A percentile compares a stretch with the other conserved stretches of the same genome.
These are phyloP conservation scores for Aegle marmelos DNA, from an alignment of 345 rosid genomes.

Conservation along the genomic window DNA sequence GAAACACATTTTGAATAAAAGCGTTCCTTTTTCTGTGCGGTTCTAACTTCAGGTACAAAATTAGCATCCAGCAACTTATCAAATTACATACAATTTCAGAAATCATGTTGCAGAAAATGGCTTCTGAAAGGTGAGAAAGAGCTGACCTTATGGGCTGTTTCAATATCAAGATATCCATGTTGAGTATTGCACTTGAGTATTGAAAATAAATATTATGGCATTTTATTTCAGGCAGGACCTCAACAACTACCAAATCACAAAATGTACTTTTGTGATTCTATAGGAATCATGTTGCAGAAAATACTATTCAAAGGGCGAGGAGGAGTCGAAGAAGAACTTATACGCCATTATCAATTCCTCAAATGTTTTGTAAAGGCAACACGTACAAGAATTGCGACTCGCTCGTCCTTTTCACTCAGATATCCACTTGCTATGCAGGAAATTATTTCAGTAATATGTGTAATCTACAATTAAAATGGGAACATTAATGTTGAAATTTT, in stretches of 20 bases:
- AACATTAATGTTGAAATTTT: no score
- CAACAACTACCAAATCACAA: neutral
- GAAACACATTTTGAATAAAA: neutral
- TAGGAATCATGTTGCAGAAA: neutral
- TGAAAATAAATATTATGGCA: neutral
- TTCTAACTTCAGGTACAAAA: neutral
- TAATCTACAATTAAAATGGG: neutral
- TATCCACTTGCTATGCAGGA: neutral
- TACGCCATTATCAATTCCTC: neutral
- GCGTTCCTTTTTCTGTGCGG: neutral
- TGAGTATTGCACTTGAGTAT: neutral
- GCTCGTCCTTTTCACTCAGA: no score
- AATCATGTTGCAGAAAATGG: conserved; percentile 3
- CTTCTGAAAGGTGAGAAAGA: neutral
- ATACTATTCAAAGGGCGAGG: neutral
- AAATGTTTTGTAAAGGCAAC: neutral
- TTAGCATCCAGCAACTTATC: neutral
- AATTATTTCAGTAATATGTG: neutral
- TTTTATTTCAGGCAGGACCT: neutral
- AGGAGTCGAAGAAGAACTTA: no score
- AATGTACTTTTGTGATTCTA: neutral
- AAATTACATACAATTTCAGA: neutral
- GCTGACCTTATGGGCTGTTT: neutral
- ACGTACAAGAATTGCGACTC: no score
- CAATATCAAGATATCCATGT: neutral